Percentiles rank a stretch among this genome's conserved stretches.
Conservation (phyloP, 495 filamentous ascomycete species). For the Trichocladium uniseriatum region DNA sequence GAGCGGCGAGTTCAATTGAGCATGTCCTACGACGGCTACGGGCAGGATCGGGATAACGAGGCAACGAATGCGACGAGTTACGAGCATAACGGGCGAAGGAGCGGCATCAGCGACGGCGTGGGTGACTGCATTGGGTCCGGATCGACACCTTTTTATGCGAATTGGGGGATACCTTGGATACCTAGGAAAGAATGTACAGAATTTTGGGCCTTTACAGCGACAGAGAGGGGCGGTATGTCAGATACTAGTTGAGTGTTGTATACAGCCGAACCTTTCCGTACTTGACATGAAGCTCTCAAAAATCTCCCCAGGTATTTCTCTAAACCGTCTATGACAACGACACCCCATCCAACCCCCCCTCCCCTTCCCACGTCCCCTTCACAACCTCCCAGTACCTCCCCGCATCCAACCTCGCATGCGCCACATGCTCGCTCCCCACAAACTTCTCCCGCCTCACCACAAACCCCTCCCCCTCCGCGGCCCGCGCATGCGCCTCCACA, state of each 20-base stretch:
- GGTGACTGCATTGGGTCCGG: no score
- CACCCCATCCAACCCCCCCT: neutral
- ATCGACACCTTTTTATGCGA: no score
- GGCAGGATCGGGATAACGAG: neutral
- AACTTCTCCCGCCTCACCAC: slow-evolving; percentile 30
- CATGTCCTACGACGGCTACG: neutral
- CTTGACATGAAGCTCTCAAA: no score
- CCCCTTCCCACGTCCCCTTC: slow-evolving; percentile 31
- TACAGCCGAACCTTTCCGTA: no score
- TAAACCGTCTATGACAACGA: no score
- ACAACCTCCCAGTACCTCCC: slow-evolving; percentile 36
- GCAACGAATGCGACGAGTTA: neutral
- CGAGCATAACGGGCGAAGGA: neutral
- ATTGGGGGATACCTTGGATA: no score
- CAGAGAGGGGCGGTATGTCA: no score
- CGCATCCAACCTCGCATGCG: slow-evolving; percentile 30
- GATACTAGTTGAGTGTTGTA: no score
- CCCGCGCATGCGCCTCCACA: slow-evolving; percentile 32
- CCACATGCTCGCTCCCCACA: slow-evolving; percentile 32
- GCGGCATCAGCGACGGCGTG: neutral
- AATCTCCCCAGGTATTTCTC: neutral
- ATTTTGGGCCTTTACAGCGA: no score
- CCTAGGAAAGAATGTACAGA: no score
- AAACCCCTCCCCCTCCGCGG: slow-evolving; percentile 26
- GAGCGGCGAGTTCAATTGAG: neutral